phyloP scores from a whole-genome alignment of 768 basidiomycete genomes.

The Suillus brevipes region DNA sequence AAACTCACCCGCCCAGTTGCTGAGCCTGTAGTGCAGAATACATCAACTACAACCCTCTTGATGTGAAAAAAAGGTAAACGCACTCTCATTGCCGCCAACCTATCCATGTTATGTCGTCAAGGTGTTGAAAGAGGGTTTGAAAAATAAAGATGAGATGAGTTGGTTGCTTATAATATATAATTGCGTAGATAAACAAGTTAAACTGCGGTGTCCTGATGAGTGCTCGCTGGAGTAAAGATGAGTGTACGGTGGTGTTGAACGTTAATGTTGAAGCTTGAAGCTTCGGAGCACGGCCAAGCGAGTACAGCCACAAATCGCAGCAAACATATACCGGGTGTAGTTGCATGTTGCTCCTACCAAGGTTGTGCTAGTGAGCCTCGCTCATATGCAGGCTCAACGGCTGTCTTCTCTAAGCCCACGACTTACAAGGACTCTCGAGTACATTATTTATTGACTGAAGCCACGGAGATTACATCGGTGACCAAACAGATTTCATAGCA shows the following conservation, averaged over 20 bases:
- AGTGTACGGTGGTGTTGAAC: background rate
- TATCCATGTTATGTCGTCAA: conserved; percentile 74
- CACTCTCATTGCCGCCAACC: conserved; percentile 86
- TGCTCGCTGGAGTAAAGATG: conserved; percentile 1
- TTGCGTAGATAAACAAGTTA: background rate
- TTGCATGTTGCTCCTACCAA: background rate
- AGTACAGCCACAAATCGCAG: conserved; percentile 6
- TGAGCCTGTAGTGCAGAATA: conserved; percentile 51
- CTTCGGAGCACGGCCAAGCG: background rate
- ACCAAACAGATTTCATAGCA: background rate
- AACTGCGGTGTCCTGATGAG: background rate
- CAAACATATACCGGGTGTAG: background rate
- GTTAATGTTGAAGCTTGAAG: too few species aligned
- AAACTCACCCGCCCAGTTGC: conserved; percentile 54
- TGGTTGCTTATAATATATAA: background rate
- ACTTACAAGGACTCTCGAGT: background rate
- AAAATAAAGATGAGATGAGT: background rate
- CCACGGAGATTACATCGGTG: background rate
- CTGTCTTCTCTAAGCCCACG: background rate
- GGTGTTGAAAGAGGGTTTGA: conserved; percentile 31
- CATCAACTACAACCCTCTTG: conserved; percentile 9
- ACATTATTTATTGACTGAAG: background rate
- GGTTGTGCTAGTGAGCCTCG: background rate
- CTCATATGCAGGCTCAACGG: background rate
- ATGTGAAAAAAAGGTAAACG: conserved; percentile 20